Evolutionary conservation across 2,329 filamentous ascomycete species (phyloP).

Genomic region (Cladosporium sphaerospermum): DNA sequence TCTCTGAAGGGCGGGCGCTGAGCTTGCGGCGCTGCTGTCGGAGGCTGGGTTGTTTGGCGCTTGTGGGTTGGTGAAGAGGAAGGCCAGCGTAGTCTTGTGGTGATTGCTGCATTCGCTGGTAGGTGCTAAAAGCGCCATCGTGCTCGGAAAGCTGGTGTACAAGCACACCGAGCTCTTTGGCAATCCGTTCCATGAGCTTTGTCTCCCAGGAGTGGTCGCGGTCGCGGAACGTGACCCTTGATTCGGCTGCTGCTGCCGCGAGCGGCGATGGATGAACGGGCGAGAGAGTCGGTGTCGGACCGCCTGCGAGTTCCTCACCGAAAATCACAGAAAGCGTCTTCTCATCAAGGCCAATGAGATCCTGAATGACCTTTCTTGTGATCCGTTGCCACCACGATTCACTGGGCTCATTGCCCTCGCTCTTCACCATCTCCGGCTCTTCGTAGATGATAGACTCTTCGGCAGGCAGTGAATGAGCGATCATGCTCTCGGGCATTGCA

Average conservation of each 20-base stretch:
- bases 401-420: constrained; percentile 29
- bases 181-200: constrained; percentile 74
- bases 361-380: constrained; percentile 77
- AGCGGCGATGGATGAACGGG: constrained; percentile 25
- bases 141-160: constrained; percentile 80
- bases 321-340: constrained; percentile 77
- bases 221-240: constrained; percentile 31
- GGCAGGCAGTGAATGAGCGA: constrained; percentile 15
- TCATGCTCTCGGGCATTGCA: constrained; percentile 16
- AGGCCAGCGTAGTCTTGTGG: constrained; percentile 67
- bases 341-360: constrained; percentile 88
- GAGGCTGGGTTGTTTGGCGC: constrained; percentile 16
- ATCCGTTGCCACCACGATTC: constrained; percentile 75
- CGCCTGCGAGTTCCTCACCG: constrained; percentile 63
- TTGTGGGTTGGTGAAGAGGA: constrained; percentile 13
- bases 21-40: constrained; percentile 21
- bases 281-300: constrained; percentile 27
- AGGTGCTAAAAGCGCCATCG: constrained; percentile 82
- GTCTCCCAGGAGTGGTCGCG: constrained; percentile 58
- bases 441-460: constrained; percentile 23
- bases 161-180: constrained; percentile 76
- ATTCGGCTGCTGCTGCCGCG: constrained; percentile 21
- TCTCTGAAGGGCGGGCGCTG: constrained; percentile 5
- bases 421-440: constrained; percentile 15
- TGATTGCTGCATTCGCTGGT: constrained; percentile 65